Conservation (phyloP, 108 stramenopile genomes). For the Nannochloropsis salina region DNA sequence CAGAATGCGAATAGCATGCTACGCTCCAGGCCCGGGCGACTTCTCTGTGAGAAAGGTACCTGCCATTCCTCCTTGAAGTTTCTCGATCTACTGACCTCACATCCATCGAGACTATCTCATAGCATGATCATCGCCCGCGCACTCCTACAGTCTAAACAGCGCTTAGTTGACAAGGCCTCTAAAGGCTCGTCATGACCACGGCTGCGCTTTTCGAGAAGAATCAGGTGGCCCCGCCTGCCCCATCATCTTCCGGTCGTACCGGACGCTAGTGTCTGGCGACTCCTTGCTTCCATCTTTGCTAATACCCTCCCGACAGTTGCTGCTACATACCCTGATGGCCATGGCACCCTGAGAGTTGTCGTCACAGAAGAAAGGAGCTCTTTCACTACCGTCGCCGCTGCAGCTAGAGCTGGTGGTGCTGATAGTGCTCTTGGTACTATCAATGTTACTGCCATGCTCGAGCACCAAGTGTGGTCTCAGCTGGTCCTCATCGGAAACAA, state of each 20-base stretch:
- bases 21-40: too few species aligned
- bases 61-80: too few species aligned
- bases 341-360: not conserved
- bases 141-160: too few species aligned
- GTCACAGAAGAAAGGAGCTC: not conserved
- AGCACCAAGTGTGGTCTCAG: not conserved
- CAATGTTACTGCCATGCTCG: not conserved
- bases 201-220: not conserved
- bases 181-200: not conserved
- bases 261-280: not conserved
- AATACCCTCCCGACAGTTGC: not conserved
- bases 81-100: too few species aligned
- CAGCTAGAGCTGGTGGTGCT: not conserved
- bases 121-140: too few species aligned
- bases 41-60: too few species aligned
- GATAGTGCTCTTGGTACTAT: not conserved
- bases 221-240: not conserved
- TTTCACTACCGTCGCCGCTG: not conserved
- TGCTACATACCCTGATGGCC: not conserved
- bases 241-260: not conserved
- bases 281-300: not conserved
- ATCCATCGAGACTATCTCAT: too few species aligned
- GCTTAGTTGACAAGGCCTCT: too few species aligned
- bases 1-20: too few species aligned
- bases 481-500: not conserved